Conservation (phyloP, 441 rosid species). For the Capsella rubella region DNA sequence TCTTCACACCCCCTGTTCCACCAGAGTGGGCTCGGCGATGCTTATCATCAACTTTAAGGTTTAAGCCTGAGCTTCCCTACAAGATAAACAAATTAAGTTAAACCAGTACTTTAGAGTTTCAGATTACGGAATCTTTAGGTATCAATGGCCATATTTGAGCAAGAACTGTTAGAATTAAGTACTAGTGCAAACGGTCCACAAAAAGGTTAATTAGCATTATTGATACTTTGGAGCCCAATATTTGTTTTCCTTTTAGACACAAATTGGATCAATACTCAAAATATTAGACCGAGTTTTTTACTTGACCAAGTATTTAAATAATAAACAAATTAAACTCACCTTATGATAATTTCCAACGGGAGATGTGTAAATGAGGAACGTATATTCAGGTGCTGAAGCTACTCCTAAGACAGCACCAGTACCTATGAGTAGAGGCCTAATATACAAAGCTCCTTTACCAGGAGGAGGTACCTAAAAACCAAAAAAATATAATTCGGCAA, state of each 20-base stretch:
- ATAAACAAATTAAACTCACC: constrained; percentile 10
- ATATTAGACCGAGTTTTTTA: not conserved
- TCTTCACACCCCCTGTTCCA: constrained; percentile 70
- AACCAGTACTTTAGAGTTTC: not conserved
- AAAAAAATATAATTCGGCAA: not conserved
- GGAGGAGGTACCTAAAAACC: constrained; percentile 43
- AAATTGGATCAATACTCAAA: not conserved
- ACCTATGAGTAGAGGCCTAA: constrained; percentile 65
- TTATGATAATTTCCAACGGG: constrained; percentile 53
- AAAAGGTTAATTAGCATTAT: not conserved
- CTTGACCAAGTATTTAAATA: not conserved
- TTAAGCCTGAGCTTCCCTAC: constrained; percentile 42
- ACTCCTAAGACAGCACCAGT: constrained; percentile 53
- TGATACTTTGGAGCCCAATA: not conserved
- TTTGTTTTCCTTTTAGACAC: not conserved
- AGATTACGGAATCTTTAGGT: not conserved
- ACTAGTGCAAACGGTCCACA: not conserved
- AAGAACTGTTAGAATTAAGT: not conserved
- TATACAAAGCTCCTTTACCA: constrained; percentile 63
- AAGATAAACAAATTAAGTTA: not conserved
- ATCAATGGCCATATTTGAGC: not conserved
- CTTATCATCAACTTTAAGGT: constrained; percentile 51
- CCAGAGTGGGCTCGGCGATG: constrained; percentile 55
- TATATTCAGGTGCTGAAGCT: constrained; percentile 58
- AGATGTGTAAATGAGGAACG: constrained; percentile 53